Evolutionary conservation across 106 monocot genomes (phyloP).

Genomic region (Allium cepa): DNA sequence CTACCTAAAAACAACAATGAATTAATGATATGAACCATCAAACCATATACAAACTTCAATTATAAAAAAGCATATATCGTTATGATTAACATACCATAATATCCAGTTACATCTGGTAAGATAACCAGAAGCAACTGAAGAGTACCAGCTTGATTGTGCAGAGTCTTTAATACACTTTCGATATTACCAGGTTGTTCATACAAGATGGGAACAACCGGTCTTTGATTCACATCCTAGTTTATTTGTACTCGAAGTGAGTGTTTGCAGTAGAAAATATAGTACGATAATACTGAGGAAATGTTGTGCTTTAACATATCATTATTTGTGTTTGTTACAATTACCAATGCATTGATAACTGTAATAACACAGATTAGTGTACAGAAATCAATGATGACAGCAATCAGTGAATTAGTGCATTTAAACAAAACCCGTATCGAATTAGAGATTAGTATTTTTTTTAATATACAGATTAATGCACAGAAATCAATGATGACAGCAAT

Average conservation of each 20-base stretch:
- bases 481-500: too few species aligned
- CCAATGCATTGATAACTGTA: too few species aligned
- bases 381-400: not conserved
- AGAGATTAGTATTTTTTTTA: too few species aligned
- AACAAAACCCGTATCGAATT: not conserved
- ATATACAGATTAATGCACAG: not conserved
- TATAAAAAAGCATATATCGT: too few species aligned
- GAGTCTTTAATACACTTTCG: not conserved
- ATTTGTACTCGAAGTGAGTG: not conserved
- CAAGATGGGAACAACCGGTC: constrained; percentile 6
- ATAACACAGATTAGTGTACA: not conserved
- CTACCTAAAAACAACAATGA: constrained; percentile 23
- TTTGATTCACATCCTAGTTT: constrained; percentile 9
- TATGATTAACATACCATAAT: constrained; percentile 33
- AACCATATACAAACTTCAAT: too few species aligned
- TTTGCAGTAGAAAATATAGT: too few species aligned
- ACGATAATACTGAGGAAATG: too few species aligned
- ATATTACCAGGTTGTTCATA: constrained; percentile 12
- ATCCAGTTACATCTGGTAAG: constrained; percentile 49
- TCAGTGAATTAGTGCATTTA: not conserved
- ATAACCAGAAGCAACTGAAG: constrained; percentile 63
- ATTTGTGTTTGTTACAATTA: too few species aligned
- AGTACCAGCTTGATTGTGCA: not conserved
- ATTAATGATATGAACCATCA: too few species aligned
- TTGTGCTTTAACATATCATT: too few species aligned